Evolutionary conservation across 345 rosid genomes (phyloP).

Genomic region (Citrus glauca): DNA sequence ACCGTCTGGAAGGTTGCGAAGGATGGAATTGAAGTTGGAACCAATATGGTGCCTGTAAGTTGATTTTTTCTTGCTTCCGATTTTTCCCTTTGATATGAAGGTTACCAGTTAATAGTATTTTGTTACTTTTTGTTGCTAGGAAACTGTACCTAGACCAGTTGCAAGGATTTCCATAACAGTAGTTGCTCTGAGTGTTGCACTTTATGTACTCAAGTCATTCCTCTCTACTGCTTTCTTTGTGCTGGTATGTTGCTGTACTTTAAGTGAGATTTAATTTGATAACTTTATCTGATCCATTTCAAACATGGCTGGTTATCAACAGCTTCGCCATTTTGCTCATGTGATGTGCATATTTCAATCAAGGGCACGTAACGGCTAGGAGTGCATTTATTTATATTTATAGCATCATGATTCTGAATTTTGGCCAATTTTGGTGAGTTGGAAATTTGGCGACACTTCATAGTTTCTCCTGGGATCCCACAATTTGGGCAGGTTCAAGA

Average conservation of each 20-base stretch:
- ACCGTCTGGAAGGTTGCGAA: conserved; percentile 77
- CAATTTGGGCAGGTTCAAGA: background rate
- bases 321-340: background rate
- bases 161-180: conserved; percentile 55
- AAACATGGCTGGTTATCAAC: background rate
- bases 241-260: conserved; percentile 44
- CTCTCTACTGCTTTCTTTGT: conserved; percentile 78
- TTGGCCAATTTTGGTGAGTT: background rate
- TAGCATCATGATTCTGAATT: background rate
- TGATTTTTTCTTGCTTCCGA: conserved; percentile 2
- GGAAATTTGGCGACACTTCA: background rate
- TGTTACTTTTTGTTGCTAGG: conserved; percentile 28
- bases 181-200: conserved; percentile 41
- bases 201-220: conserved; percentile 63
- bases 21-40: conserved; percentile 85
- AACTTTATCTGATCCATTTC: background rate
- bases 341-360: background rate
- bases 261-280: background rate
- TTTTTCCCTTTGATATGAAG: background rate
- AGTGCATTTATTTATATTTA: background rate
- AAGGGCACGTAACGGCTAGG: background rate
- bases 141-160: conserved; percentile 55
- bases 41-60: conserved; percentile 84
- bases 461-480: background rate
- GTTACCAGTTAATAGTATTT: background rate